Evolutionary conservation across 1,284 basidiomycete species (phyloP), one percentile per base, ranked within the genome.

Genomic region (Ceratobasidium sp.): DNA sequence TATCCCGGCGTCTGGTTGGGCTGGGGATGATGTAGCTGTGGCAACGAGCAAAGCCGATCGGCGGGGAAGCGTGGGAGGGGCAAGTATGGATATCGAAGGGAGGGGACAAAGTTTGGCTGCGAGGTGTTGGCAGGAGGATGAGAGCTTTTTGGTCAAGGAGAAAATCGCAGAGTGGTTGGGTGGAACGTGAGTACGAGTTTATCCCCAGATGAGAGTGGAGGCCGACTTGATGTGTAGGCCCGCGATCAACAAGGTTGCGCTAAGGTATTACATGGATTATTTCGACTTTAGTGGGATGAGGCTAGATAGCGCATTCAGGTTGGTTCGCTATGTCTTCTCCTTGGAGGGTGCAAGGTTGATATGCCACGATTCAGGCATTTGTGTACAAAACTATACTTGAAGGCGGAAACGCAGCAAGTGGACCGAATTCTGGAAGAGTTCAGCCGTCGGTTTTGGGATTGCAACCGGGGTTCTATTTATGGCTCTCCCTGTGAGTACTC

Each of bases 121-220:
- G 60, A 87, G 88, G 73, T 95, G 93, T 79, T 94, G 92, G 86
- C 86, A 88, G n/a, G 93, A 95, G 78, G 94, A 98, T 78, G 88
- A 91, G 76, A 85, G 85, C 2, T 95, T 95, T 79, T 79, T 96
- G 75, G 84, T 87, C 23, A 89, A 89, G 77, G 95, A 96, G 77
- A 96, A 96, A 83, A 93, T 98, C 77, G 95, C 96, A 0, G 94
- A 97, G 80, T 98, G 94, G 90, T 84, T 99, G 49, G 96, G 96
- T 75, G 91, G 94, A 78, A 83, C 87, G 90, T 95, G 77, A 82
- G 94, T 89, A n/a, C 54, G 28, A 61, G 71, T 48, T 62, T 44
- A 23, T 49, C n/a, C 18, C 56, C 40, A 9, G 21, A 14, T 38
- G 3, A n/a, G 5, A 33, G 2, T 4, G 8, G 33, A 8, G 25